phyloP scores from a whole-genome alignment of 1,284 basidiomycete species.

The Takashimella koratensis region DNA sequence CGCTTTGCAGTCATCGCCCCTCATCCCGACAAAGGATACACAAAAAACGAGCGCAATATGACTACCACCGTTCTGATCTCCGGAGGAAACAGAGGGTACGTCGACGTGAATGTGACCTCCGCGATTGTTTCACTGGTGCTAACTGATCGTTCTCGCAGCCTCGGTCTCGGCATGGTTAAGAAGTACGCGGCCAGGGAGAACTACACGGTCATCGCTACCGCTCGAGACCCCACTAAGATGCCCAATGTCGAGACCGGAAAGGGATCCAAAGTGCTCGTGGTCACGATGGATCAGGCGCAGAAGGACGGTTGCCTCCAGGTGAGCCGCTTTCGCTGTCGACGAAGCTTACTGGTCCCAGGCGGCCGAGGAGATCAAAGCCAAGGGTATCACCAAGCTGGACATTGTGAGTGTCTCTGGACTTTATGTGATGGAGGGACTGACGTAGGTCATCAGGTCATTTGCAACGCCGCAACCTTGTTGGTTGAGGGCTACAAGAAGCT shows the following conservation, averaged over 20 bases:
- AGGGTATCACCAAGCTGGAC: slow-evolving; percentile 23
- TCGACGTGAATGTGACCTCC: no score
- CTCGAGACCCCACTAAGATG: slow-evolving; percentile 17
- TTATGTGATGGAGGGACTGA: no score
- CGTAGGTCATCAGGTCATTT: no score
- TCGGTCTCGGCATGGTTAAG: slow-evolving; percentile 25
- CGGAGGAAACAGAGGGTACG: slow-evolving; percentile 26
- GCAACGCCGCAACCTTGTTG: no score
- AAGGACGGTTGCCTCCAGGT: slow-evolving; percentile 5
- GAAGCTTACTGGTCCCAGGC: slow-evolving; percentile 8
- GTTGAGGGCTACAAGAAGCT: no score
- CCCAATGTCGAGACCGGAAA: slow-evolving; percentile 14
- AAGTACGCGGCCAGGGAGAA: slow-evolving; percentile 15
- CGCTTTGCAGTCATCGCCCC: no score
- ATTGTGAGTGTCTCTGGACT: no score
- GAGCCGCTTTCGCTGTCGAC: background rate
- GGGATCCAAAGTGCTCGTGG: slow-evolving; percentile 19
- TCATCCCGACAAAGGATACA: no score
- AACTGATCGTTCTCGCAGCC: slow-evolving; percentile 8
- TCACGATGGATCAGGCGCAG: slow-evolving; percentile 19
- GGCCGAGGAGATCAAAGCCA: slow-evolving; percentile 12
- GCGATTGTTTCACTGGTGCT: background rate
- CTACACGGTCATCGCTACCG: slow-evolving; percentile 21
- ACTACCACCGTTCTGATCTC: no score
- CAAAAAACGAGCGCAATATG: no score